These are phyloP conservation scores for Solanum gandarillasii DNA, from an alignment of 257 asterid genomes.

Conservation along the genomic window DNA sequence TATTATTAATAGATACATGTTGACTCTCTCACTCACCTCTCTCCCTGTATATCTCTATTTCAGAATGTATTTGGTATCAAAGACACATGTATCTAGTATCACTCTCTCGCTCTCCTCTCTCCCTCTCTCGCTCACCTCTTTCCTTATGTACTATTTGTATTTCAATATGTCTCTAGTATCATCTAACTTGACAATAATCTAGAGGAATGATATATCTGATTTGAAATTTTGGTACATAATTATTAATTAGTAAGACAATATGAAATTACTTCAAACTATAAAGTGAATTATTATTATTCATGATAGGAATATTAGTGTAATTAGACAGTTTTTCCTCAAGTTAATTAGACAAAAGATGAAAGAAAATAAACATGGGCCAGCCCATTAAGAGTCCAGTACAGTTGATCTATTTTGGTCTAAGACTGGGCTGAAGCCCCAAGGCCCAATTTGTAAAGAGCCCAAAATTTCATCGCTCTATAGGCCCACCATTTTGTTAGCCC, in stretches of 20 bases:
- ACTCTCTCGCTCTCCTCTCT: neutral
- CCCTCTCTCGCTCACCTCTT: neutral
- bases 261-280: neutral
- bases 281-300: neutral
- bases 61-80: too few relatives aligned
- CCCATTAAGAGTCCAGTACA: neutral
- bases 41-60: too few relatives aligned
- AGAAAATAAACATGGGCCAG: neutral
- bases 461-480: neutral
- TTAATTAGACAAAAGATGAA: neutral
- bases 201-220: too few relatives aligned
- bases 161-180: neutral
- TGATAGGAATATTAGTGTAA: neutral
- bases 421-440: neutral
- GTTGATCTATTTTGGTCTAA: neutral
- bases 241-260: too few relatives aligned
- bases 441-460: neutral
- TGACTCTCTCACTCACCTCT: too few relatives aligned
- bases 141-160: neutral
- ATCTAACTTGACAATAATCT: neutral
- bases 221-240: neutral
- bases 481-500: neutral
- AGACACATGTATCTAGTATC: too few relatives aligned
- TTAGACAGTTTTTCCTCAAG: neutral
- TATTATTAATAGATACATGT: too few relatives aligned